phyloP scores from a whole-genome alignment of 345 rosid species.

The Melaleuca alternifolia region DNA sequence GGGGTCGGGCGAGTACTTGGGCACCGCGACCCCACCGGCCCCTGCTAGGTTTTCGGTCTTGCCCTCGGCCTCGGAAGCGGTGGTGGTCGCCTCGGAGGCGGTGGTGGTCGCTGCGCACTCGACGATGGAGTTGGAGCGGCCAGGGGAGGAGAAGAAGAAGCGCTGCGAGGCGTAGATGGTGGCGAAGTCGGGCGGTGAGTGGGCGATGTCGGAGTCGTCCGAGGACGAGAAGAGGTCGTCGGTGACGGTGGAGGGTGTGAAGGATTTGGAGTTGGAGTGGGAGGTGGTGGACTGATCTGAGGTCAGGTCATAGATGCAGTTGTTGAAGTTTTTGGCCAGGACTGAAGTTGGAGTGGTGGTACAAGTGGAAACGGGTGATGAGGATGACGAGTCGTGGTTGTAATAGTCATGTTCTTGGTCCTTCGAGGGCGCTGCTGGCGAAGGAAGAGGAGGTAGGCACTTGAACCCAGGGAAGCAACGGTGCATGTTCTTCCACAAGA shows the following conservation, averaged over 20 bases:
- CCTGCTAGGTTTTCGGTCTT: background rate
- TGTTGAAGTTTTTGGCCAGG: conserved; percentile 23
- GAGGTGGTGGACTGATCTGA: conserved; percentile 18
- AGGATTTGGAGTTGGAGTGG: conserved; percentile 20
- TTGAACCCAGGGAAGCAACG: conserved; percentile 43
- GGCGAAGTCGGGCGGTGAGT: conserved; percentile 44
- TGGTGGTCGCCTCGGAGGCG: background rate
- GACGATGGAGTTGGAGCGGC: conserved; percentile 74
- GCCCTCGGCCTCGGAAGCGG: background rate
- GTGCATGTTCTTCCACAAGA: conserved; percentile 55
- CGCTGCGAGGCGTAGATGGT: conserved; percentile 77
- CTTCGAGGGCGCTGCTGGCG: conserved; percentile 12
- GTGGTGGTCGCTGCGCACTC: conserved; percentile 22
- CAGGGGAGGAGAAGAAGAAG: conserved; percentile 90
- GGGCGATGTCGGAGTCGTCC: conserved; percentile 9
- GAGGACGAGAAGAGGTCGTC: conserved; percentile 8
- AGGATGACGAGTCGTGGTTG: background rate
- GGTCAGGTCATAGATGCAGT: conserved; percentile 28
- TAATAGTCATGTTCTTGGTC: background rate
- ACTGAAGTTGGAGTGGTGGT: conserved; percentile 3
- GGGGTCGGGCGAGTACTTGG: conserved; percentile 68
- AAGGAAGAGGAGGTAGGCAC: conserved; percentile 22
- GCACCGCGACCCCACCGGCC: conserved; percentile 46
- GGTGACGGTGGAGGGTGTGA: conserved; percentile 22
- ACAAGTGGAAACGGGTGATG: background rate